Percentiles rank a stretch among this genome's conserved stretches.
phyloP scores from a whole-genome alignment of 306 rosid genomes.

The Sicyos edulis region DNA sequence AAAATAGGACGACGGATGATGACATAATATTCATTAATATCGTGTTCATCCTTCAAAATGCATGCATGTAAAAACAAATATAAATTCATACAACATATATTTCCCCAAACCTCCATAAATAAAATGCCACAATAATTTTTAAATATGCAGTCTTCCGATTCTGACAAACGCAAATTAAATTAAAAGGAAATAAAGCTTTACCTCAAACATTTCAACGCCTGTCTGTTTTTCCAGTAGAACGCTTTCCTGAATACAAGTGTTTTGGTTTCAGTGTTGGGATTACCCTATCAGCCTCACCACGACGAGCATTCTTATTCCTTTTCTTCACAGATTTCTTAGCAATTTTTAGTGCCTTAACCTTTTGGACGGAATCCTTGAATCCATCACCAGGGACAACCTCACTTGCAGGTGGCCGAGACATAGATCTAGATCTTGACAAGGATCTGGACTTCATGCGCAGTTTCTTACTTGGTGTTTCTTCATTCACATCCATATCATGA shows the following conservation, averaged over 20 bases:
- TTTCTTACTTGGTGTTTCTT: constrained; percentile 59
- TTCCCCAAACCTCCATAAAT: background rate
- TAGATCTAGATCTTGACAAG: constrained; percentile 41
- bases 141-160: background rate
- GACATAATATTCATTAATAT: background rate
- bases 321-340: constrained; percentile 29
- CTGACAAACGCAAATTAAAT: background rate
- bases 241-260: constrained; percentile 78
- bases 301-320: constrained; percentile 74
- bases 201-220: constrained; percentile 51
- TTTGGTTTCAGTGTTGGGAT: constrained; percentile 69
- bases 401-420: constrained; percentile 22
- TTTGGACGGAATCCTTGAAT: too few species aligned
- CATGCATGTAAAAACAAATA: background rate
- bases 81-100: background rate
- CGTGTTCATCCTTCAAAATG: background rate
- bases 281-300: constrained; percentile 91
- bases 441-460: constrained; percentile 46
- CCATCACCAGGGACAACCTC: too few species aligned
- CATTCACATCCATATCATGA: constrained; percentile 62
- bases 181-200: background rate
- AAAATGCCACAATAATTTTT: background rate
- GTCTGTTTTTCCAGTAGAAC: constrained; percentile 59
- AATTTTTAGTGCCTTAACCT: too few species aligned
- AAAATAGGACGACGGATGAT: too few species aligned